Conservation (phyloP, 768 basidiomycete genomes). For the Saitozyma podzolica region DNA sequence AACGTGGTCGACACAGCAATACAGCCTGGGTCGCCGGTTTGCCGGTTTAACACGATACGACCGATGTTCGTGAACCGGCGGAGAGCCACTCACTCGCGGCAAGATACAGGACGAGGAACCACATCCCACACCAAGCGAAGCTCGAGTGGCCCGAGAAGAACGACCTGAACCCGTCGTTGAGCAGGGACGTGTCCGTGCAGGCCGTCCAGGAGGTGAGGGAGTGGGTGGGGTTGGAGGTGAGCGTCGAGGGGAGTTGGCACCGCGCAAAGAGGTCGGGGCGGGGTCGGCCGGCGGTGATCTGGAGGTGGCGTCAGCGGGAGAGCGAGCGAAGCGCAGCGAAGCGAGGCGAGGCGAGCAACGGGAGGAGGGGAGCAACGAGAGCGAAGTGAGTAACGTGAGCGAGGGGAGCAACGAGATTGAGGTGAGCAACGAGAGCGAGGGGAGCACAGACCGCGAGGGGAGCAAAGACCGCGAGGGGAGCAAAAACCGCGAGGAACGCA, state of each 20-base stretch:
- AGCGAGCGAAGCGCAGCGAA: not conserved
- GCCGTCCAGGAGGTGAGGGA: constrained; percentile 47
- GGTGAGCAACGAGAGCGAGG: not conserved
- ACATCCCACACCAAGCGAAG: constrained; percentile 50
- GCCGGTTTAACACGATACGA: not conserved
- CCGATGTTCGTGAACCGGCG: not conserved
- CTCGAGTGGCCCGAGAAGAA: constrained; percentile 48
- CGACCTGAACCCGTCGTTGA: constrained; percentile 48
- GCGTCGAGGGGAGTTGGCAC: constrained; percentile 40
- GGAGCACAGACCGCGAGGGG: too few species aligned
- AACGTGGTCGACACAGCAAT: too few species aligned
- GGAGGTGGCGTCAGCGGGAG: not conserved
- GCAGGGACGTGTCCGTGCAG: constrained; percentile 39
- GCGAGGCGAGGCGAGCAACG: not conserved
- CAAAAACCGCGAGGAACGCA: too few species aligned
- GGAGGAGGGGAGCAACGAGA: not conserved
- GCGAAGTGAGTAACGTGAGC: not conserved
- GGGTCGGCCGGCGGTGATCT: constrained; percentile 50
- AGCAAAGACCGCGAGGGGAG: too few species aligned
- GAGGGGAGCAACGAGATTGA: not conserved
- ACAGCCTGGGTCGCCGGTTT: too few species aligned
- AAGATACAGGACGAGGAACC: constrained; percentile 41
- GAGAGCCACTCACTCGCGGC: constrained; percentile 42
- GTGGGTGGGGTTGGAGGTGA: constrained; percentile 41
- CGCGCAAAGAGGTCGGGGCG: constrained; percentile 50